Conservation (phyloP, 2,329 filamentous ascomycete species). For the Calonectria ilicicola region DNA sequence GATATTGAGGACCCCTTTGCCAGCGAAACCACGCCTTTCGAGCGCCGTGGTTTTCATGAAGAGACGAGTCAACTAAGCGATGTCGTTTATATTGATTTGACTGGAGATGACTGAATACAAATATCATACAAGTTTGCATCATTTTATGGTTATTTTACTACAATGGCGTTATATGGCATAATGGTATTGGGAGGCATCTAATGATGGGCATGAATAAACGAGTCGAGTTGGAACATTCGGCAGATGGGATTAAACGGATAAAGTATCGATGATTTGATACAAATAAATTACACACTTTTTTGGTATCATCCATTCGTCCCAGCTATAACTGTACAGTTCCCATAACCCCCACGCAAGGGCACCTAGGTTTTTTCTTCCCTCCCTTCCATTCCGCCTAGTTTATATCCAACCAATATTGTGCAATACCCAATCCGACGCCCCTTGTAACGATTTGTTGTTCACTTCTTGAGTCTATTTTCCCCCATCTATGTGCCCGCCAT, state of each 20-base stretch:
- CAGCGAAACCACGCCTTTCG: slow-evolving; percentile 31
- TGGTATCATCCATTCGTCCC: slow-evolving; percentile 27
- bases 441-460: not conserved
- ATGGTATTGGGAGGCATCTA: slow-evolving; percentile 25
- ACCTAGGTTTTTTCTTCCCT: slow-evolving; percentile 13
- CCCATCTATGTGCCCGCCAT: slow-evolving; percentile 45
- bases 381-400: slow-evolving; percentile 28
- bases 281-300: slow-evolving; percentile 27
- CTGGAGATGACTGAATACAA: slow-evolving; percentile 39
- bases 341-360: slow-evolving; percentile 5
- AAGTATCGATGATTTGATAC: slow-evolving; percentile 1
- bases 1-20: slow-evolving; percentile 41
- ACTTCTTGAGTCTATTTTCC: slow-evolving; percentile 3
- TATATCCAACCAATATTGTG: slow-evolving; percentile 21
- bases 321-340: slow-evolving; percentile 26
- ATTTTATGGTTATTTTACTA: not conserved
- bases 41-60: slow-evolving; percentile 28
- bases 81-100: slow-evolving; percentile 49
- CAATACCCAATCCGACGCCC: not conserved
- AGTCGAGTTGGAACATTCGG: not conserved
- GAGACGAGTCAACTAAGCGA: slow-evolving; percentile 46
- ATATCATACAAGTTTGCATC: not conserved
- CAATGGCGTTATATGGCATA: not conserved
- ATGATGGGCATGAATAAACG: not conserved
- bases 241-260: not conserved